Percentiles rank a stretch among this genome's conserved stretches.
Evolutionary conservation across 306 rosid species (phyloP).

Genomic region (Pterocarpus santalinus): DNA sequence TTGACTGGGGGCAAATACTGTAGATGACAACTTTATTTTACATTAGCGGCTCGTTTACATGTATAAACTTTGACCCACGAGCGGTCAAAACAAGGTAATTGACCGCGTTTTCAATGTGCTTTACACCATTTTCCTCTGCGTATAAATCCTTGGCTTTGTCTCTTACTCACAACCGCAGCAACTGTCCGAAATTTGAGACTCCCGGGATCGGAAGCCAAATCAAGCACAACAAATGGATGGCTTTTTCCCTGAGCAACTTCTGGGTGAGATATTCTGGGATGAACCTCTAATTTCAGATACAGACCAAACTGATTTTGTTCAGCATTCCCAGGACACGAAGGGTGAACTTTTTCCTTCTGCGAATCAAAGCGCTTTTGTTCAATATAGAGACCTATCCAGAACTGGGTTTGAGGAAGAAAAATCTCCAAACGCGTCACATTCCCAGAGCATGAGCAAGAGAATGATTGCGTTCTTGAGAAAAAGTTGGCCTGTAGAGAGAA

Average conservation of each 20-base stretch:
- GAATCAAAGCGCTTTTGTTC: slow-evolving; percentile 60
- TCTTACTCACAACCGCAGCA: slow-evolving; percentile 18
- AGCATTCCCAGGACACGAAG: slow-evolving; percentile 18
- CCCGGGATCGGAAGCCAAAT: not conserved
- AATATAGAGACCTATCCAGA: slow-evolving; percentile 46
- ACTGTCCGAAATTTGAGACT: no score
- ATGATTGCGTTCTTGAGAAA: slow-evolving; percentile 58
- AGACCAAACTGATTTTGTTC: slow-evolving; percentile 46
- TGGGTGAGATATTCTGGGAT: slow-evolving; percentile 57
- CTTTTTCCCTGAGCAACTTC: slow-evolving; percentile 49
- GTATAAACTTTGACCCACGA: slow-evolving; percentile 48
- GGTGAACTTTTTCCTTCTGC: slow-evolving; percentile 16
- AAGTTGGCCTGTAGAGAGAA: slow-evolving; percentile 18
- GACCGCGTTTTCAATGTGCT: slow-evolving; percentile 61
- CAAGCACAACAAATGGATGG: slow-evolving; percentile 43
- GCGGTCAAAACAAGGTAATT: slow-evolving; percentile 36
- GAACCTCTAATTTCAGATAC: slow-evolving; percentile 18
- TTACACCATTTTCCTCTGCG: not conserved
- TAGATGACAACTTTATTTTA: not conserved
- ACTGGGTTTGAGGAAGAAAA: slow-evolving; percentile 3
- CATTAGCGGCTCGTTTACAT: not conserved
- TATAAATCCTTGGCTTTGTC: slow-evolving; percentile 22
- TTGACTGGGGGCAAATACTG: slow-evolving; percentile 33
- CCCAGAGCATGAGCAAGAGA: slow-evolving; percentile 52
- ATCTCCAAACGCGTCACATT: not conserved